These are phyloP conservation scores for Ustilago curta DNA, from an alignment of 1,284 basidiomycete species.

Conservation along the genomic window DNA sequence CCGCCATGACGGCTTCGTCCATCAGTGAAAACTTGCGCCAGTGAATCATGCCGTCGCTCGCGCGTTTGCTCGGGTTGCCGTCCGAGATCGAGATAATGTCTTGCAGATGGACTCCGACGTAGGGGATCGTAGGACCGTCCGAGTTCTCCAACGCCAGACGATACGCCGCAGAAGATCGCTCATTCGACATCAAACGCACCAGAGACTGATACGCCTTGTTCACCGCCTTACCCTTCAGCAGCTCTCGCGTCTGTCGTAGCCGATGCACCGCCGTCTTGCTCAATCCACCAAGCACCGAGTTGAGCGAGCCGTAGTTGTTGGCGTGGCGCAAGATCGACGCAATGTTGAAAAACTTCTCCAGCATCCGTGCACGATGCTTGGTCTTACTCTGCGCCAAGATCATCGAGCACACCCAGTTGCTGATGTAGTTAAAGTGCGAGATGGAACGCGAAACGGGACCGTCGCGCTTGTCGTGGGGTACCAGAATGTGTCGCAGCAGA, in stretches of 20 bases:
- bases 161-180: constrained; percentile 59
- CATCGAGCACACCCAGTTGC: constrained; percentile 64
- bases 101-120: constrained; percentile 64
- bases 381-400: constrained; percentile 61
- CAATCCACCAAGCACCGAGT: constrained; percentile 60
- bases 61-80: constrained; percentile 57
- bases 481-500: constrained; percentile 61
- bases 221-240: constrained; percentile 57
- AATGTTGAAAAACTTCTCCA: constrained; percentile 65
- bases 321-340: constrained; percentile 56
- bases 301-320: constrained; percentile 65
- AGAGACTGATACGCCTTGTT: constrained; percentile 59
- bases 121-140: constrained; percentile 60
- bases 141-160: constrained; percentile 61
- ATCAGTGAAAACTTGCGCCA: constrained; percentile 65
- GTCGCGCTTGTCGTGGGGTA: constrained; percentile 49
- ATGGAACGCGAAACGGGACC: constrained; percentile 60
- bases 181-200: constrained; percentile 58
- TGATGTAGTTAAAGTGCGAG: constrained; percentile 65
- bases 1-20: constrained; percentile 64
- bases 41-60: constrained; percentile 57
- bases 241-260: constrained; percentile 55
- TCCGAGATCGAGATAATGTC: constrained; percentile 64
- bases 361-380: constrained; percentile 59
- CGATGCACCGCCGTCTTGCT: constrained; percentile 61